These are phyloP conservation scores for Colletotrichum cereale DNA, from an alignment of 2,329 filamentous ascomycete species.

Conservation along the genomic window DNA sequence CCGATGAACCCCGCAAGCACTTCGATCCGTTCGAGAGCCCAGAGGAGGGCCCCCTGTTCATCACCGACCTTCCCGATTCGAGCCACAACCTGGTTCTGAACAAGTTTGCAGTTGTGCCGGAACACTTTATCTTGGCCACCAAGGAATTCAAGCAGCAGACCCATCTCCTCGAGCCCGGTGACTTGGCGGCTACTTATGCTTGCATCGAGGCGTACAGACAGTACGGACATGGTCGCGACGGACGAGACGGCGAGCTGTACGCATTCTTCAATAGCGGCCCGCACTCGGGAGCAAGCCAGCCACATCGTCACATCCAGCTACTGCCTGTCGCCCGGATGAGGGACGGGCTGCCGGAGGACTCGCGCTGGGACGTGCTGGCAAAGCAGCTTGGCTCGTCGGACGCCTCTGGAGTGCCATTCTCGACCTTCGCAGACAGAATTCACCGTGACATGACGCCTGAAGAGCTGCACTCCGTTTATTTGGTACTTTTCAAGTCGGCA, in stretches of 20 bases:
- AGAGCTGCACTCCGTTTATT: conserved; percentile 58
- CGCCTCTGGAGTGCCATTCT: conserved; percentile 54
- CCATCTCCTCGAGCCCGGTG: conserved; percentile 69
- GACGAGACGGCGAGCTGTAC: conserved; percentile 59
- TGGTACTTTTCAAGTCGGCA: conserved; percentile 61
- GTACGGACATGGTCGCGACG: conserved; percentile 44
- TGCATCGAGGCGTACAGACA: conserved; percentile 69
- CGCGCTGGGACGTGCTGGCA: conserved; percentile 64
- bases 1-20: conserved; percentile 51
- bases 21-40: conserved; percentile 77
- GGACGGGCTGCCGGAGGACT: conserved; percentile 56
- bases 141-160: conserved; percentile 74
- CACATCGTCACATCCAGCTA: conserved; percentile 80
- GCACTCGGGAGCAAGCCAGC: conserved; percentile 78
- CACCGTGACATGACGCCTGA: conserved; percentile 48
- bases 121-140: conserved; percentile 80
- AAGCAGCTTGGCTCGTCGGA: conserved; percentile 49
- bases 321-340: conserved; percentile 74
- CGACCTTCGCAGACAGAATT: conserved; percentile 57
- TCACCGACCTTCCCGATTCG: conserved; percentile 60
- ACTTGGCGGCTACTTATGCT: conserved; percentile 71
- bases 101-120: conserved; percentile 78
- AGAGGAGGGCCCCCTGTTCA: conserved; percentile 63
- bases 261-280: conserved; percentile 79
- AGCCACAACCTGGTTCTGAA: conserved; percentile 76